Percentiles rank a stretch among this genome's conserved stretches.
phyloP scores from a whole-genome alignment of 805 yeast genomes.

The Lipomyces mesembrius region DNA sequence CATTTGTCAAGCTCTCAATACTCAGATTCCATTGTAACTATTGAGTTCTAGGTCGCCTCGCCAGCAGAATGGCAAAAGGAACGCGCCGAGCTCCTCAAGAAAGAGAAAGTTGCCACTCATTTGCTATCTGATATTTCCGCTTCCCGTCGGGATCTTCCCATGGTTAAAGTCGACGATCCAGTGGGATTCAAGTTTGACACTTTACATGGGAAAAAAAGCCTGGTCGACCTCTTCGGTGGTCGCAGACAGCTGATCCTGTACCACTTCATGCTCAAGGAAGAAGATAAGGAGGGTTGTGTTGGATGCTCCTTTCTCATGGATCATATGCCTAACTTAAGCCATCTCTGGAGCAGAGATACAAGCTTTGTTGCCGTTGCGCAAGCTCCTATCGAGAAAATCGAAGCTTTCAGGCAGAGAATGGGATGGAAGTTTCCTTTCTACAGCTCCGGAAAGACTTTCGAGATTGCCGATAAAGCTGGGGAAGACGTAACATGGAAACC shows the following conservation, averaged over 20 bases:
- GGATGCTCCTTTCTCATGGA: conserved; percentile 3
- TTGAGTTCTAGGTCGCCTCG: neutral
- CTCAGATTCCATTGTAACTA: neutral
- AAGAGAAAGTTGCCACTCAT: conserved; percentile 1
- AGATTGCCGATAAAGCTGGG: neutral
- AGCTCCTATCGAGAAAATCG: conserved; percentile 4
- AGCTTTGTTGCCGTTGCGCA: conserved; percentile 2
- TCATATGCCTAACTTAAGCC: neutral
- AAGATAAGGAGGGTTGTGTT: neutral
- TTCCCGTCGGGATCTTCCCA: neutral
- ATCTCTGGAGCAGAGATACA: neutral
- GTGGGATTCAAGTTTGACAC: neutral
- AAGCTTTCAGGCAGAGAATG: neutral
- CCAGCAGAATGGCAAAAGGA: neutral
- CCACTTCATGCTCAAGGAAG: conserved; percentile 4
- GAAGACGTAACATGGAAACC: neutral
- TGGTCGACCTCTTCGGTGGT: neutral
- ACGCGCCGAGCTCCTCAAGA: neutral
- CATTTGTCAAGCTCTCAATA: neutral
- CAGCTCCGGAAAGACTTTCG: neutral
- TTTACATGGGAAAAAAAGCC: neutral
- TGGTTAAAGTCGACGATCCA: neutral
- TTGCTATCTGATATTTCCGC: neutral
- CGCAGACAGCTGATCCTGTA: neutral
- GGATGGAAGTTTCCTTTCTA: conserved; percentile 3